Evolutionary conservation across 306 rosid species (phyloP), one percentile per base, ranked within the genome.

Genomic region (Sophora flavescens): DNA sequence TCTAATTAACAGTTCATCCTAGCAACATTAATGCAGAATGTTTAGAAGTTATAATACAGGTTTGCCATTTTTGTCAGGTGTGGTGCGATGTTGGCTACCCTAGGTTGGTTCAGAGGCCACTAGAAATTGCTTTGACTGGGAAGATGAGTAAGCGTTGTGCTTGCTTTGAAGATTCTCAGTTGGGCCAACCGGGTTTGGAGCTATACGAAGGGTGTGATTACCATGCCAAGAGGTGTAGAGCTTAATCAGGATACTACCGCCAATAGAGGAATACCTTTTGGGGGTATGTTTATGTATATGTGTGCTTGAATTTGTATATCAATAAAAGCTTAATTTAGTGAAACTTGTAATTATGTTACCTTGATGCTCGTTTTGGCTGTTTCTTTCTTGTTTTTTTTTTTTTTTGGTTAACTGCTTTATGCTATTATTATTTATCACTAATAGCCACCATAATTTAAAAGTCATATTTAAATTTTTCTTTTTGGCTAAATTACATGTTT

Each of bases 21-120:
- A 47, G 32, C 4, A 5, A 39, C 17, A 50, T 68, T 48, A 30
- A 42, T 68, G 68, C 69, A 64, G n/a, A 41, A 57, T 32, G 52
- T 52, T 62, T 45, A n/a, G 12, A 45, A 53, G 13, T 47, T 53
- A 18, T 77, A 63, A 78, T 63, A 56, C 3, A 13, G 11, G 32
- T 74, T 70, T 53, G 54, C 16, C 57, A 65, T 28, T 68, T 35
- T 84, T 66, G 38, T 64, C 82, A 94, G 98, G 98, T 94, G 59
- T 91, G 98, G 98, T 94, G 97, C 76, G 96, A 94, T 68, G 84
- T 28, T 35, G 98, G 98, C 18, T 84, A 86, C 83, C 98, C 98
- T 3, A 87, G 98, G 75, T 87, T 91, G 68, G 85, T 94, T 59
- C 93, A 89, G 83, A 86, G 96, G 85, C 98, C 98, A 1, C 11